Evolutionary conservation across 2,329 filamentous ascomycete genomes (phyloP).

Genomic region (Botrytis paeoniae): DNA sequence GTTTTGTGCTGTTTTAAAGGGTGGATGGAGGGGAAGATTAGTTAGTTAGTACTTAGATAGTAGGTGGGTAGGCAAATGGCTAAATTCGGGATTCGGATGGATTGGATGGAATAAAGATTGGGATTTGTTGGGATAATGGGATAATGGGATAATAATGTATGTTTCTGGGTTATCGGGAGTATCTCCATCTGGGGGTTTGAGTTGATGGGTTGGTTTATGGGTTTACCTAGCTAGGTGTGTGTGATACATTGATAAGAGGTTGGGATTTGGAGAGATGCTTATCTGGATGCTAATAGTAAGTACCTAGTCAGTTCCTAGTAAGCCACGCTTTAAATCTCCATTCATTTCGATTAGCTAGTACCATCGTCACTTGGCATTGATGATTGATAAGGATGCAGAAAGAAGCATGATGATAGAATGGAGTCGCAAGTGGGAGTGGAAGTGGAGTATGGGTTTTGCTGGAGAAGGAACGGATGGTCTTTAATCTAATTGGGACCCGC

Average conservation of each 20-base stretch:
- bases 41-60: neutral
- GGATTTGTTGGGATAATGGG: no score
- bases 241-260: neutral
- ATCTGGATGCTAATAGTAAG: no score
- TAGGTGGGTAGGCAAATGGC: neutral
- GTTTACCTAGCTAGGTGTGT: no score
- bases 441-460: neutral
- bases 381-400: neutral
- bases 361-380: neutral
- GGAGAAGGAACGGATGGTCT: neutral
- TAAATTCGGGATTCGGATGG: no score
- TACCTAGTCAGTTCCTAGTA: neutral
- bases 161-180: neutral
- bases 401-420: neutral
- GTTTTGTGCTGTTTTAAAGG: neutral
- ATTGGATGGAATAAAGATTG: no score
- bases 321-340: neutral
- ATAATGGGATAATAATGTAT: neutral
- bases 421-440: neutral
- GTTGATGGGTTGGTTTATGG: no score
- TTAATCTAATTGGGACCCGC: slow-evolving; percentile 1
- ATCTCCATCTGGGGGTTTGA: neutral
- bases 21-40: neutral
- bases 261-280: no score
- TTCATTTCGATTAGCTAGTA: neutral